Evolutionary conservation across 2,329 filamentous ascomycete genomes (phyloP).

Genomic region (Stagonosporopsis tanaceti): DNA sequence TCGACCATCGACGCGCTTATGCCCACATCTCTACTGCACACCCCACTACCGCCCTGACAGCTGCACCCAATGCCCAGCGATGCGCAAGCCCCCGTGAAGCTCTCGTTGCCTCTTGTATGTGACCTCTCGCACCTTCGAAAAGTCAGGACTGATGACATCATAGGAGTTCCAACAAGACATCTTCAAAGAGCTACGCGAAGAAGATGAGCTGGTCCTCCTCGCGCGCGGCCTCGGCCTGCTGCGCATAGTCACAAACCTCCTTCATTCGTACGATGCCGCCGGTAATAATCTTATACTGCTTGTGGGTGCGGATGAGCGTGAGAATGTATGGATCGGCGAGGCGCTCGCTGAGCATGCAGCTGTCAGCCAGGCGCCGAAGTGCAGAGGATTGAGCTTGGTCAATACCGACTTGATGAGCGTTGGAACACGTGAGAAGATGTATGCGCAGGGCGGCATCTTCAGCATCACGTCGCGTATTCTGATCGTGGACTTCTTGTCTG

Average conservation of each 20-base stretch:
- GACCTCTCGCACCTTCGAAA: neutral
- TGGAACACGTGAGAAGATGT: constrained; percentile 87
- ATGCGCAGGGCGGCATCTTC: constrained; percentile 86
- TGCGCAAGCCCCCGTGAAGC: constrained; percentile 71
- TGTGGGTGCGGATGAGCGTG: constrained; percentile 87
- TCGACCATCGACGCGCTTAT: constrained; percentile 25
- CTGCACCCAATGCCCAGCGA: constrained; percentile 49
- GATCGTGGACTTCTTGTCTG: constrained; percentile 91
- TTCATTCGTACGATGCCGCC: constrained; percentile 95
- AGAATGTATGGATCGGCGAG: constrained; percentile 97
- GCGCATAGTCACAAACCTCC: constrained; percentile 90
- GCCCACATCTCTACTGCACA: constrained; percentile 26
- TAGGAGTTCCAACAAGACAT: constrained; percentile 91
- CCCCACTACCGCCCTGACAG: constrained; percentile 28
- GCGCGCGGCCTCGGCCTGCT: constrained; percentile 91
- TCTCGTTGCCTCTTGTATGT: constrained; percentile 76
- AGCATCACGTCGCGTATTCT: constrained; percentile 96
- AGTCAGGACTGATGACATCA: constrained; percentile 35
- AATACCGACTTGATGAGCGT: constrained; percentile 96
- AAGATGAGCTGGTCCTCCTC: constrained; percentile 93
- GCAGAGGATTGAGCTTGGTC: constrained; percentile 86
- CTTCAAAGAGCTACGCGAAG: constrained; percentile 74
- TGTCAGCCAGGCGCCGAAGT: constrained; percentile 81
- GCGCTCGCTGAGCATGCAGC: constrained; percentile 94
- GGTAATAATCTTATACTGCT: constrained; percentile 92